A percentile compares a stretch with the other conserved stretches of the same genome.
phyloP scores from a whole-genome alignment of 352 stramenopile genomes.

The Pythium plurisporium region DNA sequence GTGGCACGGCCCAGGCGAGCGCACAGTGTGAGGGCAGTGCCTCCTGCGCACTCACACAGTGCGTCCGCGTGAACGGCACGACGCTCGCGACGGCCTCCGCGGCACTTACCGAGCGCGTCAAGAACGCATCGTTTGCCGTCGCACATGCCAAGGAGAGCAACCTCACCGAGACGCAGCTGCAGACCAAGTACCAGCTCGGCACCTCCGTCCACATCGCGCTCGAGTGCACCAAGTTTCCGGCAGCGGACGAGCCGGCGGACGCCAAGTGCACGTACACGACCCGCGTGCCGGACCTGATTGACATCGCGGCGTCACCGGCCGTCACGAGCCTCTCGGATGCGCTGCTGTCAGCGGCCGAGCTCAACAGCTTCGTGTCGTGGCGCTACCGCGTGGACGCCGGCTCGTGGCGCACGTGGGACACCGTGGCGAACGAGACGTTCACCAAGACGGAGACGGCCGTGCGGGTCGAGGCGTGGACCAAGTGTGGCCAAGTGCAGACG shows the following conservation, averaged over 20 bases:
- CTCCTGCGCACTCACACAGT: constrained; percentile 49
- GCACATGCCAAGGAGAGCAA: not conserved
- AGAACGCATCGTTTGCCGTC: not conserved
- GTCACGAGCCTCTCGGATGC: not conserved
- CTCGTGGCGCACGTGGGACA: constrained; percentile 6
- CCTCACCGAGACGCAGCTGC: not conserved
- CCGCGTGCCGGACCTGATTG: constrained; percentile 1
- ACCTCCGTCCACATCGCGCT: constrained; percentile 2
- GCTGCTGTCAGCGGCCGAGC: not conserved
- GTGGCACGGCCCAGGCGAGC: constrained; percentile 30
- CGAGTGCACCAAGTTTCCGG: constrained; percentile 6
- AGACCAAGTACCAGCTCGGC: not conserved
- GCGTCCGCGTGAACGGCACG: constrained; percentile 35
- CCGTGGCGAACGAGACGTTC: constrained; percentile 23
- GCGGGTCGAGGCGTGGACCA: constrained; percentile 36
- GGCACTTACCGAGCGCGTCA: not conserved
- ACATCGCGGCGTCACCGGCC: not conserved
- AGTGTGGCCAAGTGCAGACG: constrained; percentile 26
- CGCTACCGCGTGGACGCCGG: constrained; percentile 6
- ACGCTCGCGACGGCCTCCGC: constrained; percentile 2
- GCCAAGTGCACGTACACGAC: constrained; percentile 1
- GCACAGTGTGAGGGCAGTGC: constrained; percentile 28
- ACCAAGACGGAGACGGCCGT: constrained; percentile 38
- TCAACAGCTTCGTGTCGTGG: constrained; percentile 2
- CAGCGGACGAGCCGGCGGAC: not conserved